Base-by-base conservation (phyloP, 2,329 filamentous ascomycete genomes). In the Aspergillus viridinutans region DNA sequence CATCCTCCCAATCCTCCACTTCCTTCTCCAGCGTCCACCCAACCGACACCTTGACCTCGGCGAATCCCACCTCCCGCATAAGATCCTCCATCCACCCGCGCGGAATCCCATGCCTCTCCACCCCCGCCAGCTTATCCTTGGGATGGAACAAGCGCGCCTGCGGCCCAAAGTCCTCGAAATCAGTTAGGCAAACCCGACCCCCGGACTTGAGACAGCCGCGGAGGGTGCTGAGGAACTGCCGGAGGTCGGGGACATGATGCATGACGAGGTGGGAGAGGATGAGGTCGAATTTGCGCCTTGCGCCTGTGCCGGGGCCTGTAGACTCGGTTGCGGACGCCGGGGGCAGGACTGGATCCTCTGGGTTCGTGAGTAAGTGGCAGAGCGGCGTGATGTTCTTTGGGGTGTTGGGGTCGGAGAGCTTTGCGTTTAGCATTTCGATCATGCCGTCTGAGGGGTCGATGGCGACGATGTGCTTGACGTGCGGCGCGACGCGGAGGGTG, bases 101-200 rank as follows among this genome's bases (percentile, higher is more conserved):
- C 26, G 70, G 65, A 40, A 85, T 78, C 1, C 83, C 83, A 66
- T 85, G 81, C 51, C 80, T 68, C 68, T 83, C 80, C 1, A 85
- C 82, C 1, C 81, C 81, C 0, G 73, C 73, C 74, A 83, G 78
- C 67, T 82, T 83, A 23, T 64, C 64, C 61, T 76, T 71, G 0
- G 82, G 78, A 67, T 85, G 83, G 62, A 85, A 85, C 50, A 68
- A 69, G 32, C 77, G 71, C 1, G 81, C 80, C 47, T 79, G 78
- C 0, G 77, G 76, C 0, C 83, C 83, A 65, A 80, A 81, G 60
- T 85, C 78, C 64, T 85, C 81, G 64, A 81, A 85, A 63, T 85
- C 83, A 1, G 82, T 85, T 61, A 85, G 67, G 1, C 80, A 80
- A 0, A 84, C 72, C 52, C 68, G 63, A 0, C 81, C 83, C 0